Evolutionary conservation across 768 basidiomycete genomes (phyloP).

Genomic region (Kwoniella heveanensis): DNA sequence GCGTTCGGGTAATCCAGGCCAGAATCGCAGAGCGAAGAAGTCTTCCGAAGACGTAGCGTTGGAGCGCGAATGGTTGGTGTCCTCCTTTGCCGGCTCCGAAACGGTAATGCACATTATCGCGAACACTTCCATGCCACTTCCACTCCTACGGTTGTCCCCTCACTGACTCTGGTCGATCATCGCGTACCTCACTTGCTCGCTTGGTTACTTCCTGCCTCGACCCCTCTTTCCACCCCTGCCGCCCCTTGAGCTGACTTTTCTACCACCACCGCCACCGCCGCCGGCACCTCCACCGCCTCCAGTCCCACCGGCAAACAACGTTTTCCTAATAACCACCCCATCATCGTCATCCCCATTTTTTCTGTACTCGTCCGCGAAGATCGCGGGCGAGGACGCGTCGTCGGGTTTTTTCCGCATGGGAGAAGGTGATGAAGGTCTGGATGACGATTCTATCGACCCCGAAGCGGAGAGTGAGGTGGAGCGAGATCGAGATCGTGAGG

Average conservation of each 20-base stretch:
- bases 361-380: not conserved
- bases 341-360: conserved; percentile 10
- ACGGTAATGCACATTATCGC: too few species aligned
- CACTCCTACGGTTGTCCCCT: too few species aligned
- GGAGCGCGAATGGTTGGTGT: too few species aligned
- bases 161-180: too few species aligned
- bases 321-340: conserved; percentile 30
- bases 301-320: conserved; percentile 22
- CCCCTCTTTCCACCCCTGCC: conserved; percentile 22
- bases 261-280: conserved; percentile 1
- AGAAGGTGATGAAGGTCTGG: conserved; percentile 24
- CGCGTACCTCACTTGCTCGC: too few species aligned
- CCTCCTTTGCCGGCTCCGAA: too few species aligned
- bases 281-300: conserved; percentile 5
- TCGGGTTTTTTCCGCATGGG: not conserved
- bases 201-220: conserved; percentile 20
- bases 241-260: conserved; percentile 17
- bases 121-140: too few species aligned
- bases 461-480: not conserved
- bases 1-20: too few species aligned
- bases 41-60: too few species aligned
- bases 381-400: not conserved
- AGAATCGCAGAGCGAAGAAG: too few species aligned
- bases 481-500: not conserved
- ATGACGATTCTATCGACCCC: conserved; percentile 11